Conservation (phyloP, 768 basidiomycete genomes). For the Daedaleopsis sinensis region DNA sequence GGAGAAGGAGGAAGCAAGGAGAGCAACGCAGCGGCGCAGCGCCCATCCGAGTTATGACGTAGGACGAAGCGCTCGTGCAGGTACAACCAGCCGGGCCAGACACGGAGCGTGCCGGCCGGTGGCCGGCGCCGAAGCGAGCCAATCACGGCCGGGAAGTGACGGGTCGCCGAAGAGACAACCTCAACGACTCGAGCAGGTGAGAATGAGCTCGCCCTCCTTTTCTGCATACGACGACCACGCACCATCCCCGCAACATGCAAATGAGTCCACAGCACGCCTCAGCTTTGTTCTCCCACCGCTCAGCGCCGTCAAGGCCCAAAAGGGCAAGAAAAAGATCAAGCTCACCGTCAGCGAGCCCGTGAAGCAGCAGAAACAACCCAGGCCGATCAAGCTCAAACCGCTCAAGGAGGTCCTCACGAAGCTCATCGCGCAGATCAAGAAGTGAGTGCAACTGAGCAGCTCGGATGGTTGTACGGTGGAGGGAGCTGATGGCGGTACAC, state of each 20-base stretch:
- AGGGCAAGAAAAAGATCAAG: conserved; percentile 41
- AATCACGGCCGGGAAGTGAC: conserved; percentile 21
- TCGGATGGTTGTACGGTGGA: background rate
- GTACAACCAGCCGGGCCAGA: background rate
- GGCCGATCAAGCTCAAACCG: conserved; percentile 77
- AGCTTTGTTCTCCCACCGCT: conserved; percentile 72
- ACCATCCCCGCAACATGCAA: conserved; percentile 32
- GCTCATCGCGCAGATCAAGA: conserved; percentile 74
- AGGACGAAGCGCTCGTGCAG: background rate
- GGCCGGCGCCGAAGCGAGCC: conserved; percentile 12
- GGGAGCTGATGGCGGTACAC: conserved; percentile 13
- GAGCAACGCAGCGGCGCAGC: too few species aligned
- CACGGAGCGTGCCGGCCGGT: conserved; percentile 8
- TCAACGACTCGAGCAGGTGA: conserved; percentile 13
- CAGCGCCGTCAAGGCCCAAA: conserved; percentile 57
- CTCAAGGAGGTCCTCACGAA: conserved; percentile 73
- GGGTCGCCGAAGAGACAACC: conserved; percentile 19
- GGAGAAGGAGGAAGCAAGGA: too few species aligned
- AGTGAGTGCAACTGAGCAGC: conserved; percentile 43
- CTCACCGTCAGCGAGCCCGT: conserved; percentile 28
- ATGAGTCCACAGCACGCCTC: conserved; percentile 46
- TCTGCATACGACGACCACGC: conserved; percentile 34
- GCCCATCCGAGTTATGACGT: too few species aligned
- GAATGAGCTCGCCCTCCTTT: conserved; percentile 25
- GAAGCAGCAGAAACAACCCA: conserved; percentile 44